Base-by-base conservation (phyloP, 2,329 filamentous ascomycete genomes). In the Coniochaeta hoffmannii region DNA sequence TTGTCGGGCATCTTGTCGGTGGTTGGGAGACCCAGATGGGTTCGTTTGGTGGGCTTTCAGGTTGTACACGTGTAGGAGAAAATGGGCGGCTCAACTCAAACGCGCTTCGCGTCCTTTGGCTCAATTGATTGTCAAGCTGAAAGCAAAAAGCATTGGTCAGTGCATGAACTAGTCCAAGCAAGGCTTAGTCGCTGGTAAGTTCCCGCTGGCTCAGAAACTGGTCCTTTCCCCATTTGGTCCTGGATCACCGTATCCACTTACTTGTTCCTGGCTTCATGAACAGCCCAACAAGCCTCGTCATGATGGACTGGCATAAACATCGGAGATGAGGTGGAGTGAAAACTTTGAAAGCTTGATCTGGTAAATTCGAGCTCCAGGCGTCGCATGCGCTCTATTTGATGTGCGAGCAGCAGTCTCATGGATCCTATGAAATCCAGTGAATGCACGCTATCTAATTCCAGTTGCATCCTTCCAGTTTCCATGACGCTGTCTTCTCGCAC, bases 301-400 rank as follows among this genome's bases (percentile, higher is more conserved):
- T 15, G 22, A 19, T 12, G 41, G n/a, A 19, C 17, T 56, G 57
- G 69, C 69, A 71, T 72, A 67, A 59, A 70, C 57, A 58, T 60
- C 68, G 69, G 69, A 72, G 61, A 71, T 71, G 69, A 72, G 61
- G 62, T 64, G 65, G 64, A 65, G 62, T 53, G 54, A 57, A 54
- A 51, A 26, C 55, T 62, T n/a, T 60, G 57, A 63, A 63, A 58
- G 24, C 41, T n/a, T n/a, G n/a, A n/a, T n/a, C n/a, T n/a, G n/a
- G n/a, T n/a, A n/a, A n/a, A n/a, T n/a, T n/a, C n/a, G n/a, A n/a
- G n/a, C n/a, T n/a, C n/a, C n/a, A n/a, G n/a, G n/a, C n/a, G n/a
- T n/a, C n/a, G n/a, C n/a, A n/a, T n/a, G n/a, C n/a, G n/a, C n/a
- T n/a, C n/a, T n/a, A n/a, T n/a, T n/a, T n/a, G n/a, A n/a, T n/a